phyloP scores from a whole-genome alignment of 2,329 filamentous ascomycete species.

The Sclerotinia trifoliorum region DNA sequence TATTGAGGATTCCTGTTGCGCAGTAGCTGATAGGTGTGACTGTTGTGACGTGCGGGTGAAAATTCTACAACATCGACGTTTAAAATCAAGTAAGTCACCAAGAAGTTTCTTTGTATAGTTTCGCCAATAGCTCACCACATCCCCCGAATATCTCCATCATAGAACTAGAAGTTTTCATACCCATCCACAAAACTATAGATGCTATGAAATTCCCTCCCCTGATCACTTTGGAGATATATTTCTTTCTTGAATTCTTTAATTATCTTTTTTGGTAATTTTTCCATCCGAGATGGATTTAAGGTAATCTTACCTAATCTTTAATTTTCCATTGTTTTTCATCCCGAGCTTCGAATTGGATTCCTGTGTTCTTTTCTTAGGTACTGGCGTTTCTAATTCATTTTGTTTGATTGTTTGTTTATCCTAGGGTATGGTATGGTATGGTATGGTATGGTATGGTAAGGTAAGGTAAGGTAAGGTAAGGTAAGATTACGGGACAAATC shows the following conservation, averaged over 20 bases:
- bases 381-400: not conserved
- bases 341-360: no score
- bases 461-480: no score
- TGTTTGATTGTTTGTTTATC: no score
- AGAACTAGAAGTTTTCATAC: not conserved
- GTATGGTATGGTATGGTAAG: no score
- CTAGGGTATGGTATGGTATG: no score
- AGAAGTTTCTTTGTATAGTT: not conserved
- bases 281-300: constrained; percentile 1
- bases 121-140: not conserved
- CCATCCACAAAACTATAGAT: constrained; percentile 9
- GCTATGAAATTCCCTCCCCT: not conserved
- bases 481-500: constrained; percentile 14
- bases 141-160: no score
- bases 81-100: not conserved
- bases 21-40: not conserved
- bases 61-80: not conserved
- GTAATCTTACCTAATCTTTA: not conserved
- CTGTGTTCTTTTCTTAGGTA: not conserved
- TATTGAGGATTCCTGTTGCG: not conserved
- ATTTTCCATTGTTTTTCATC: not conserved
- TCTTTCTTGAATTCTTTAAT: not conserved
- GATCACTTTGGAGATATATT: not conserved
- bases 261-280: not conserved
- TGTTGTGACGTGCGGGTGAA: not conserved